Evolutionary conservation across 164 flowering plant genomes (phyloP).

Genomic region (Piper betle): DNA sequence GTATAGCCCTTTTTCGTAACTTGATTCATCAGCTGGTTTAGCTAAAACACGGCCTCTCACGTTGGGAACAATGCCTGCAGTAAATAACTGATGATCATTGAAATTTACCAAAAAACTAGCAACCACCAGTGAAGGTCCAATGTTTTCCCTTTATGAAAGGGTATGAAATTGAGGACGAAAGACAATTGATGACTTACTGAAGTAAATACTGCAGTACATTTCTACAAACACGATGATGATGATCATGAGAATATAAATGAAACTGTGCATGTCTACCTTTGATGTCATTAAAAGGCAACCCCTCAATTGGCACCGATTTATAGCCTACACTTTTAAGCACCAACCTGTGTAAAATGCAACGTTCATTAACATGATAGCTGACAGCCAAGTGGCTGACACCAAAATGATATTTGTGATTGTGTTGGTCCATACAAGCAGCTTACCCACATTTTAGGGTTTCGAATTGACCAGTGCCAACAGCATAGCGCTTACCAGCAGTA

Average conservation of each 20-base stretch:
- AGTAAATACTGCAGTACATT: too few relatives aligned
- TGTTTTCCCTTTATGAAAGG: not conserved
- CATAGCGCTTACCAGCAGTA: slow-evolving; percentile 55
- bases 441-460: slow-evolving; percentile 78
- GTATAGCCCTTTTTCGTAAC: slow-evolving; percentile 55
- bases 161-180: not conserved
- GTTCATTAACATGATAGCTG: not conserved
- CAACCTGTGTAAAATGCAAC: slow-evolving; percentile 26
- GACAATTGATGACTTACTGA: not conserved
- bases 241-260: not conserved
- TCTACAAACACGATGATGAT: too few relatives aligned
- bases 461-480: slow-evolving; percentile 73
- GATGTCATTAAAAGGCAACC: slow-evolving; percentile 68
- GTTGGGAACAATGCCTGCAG: slow-evolving; percentile 78
- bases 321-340: slow-evolving; percentile 95
- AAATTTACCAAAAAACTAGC: not conserved
- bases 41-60: slow-evolving; percentile 57
- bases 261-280: slow-evolving; percentile 37
- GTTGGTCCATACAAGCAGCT: not conserved
- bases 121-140: not conserved
- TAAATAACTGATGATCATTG: too few relatives aligned
- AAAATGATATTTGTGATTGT: not conserved
- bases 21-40: slow-evolving; percentile 20
- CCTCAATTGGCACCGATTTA: slow-evolving; percentile 82
- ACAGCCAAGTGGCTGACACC: not conserved